These are phyloP conservation scores for Paecilomyces variotii DNA, from an alignment of 2,329 filamentous ascomycete species.

Conservation along the genomic window DNA sequence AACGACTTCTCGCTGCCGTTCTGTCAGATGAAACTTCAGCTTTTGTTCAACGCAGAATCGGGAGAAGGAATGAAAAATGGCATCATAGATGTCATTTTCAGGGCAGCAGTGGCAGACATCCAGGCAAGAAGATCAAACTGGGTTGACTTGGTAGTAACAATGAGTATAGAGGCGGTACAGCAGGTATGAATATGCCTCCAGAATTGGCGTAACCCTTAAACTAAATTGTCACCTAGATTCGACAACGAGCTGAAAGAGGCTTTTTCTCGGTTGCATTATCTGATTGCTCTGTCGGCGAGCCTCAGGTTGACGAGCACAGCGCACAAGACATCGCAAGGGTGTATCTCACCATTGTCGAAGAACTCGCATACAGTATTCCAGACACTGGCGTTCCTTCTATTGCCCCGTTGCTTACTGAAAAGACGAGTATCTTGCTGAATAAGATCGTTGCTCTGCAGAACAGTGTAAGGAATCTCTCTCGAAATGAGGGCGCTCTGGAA, in stretches of 20 bases:
- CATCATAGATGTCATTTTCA: slow-evolving; percentile 34
- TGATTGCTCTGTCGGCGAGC: slow-evolving; percentile 13
- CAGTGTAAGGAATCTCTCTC: slow-evolving; percentile 11
- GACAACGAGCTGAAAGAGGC: slow-evolving; percentile 33
- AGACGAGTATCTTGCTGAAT: slow-evolving; percentile 31
- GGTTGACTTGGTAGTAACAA: slow-evolving; percentile 31
- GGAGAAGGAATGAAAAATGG: slow-evolving; percentile 18
- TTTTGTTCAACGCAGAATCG: slow-evolving; percentile 27
- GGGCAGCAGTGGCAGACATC: slow-evolving; percentile 28
- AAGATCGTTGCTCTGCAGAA: slow-evolving; percentile 24
- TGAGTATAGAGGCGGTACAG: slow-evolving; percentile 29
- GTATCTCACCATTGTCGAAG: slow-evolving; percentile 32
- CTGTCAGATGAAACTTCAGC: slow-evolving; percentile 34
- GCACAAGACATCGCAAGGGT: slow-evolving; percentile 26
- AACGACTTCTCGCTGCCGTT: slow-evolving; percentile 37
- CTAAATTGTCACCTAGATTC: slow-evolving; percentile 21
- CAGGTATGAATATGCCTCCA: slow-evolving; percentile 18
- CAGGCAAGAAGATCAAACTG: slow-evolving; percentile 27
- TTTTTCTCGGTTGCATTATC: slow-evolving; percentile 29
- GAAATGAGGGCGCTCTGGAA: slow-evolving; percentile 8
- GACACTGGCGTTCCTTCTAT: slow-evolving; percentile 24
- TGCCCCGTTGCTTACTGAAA: slow-evolving; percentile 30
- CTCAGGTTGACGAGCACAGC: slow-evolving; percentile 6
- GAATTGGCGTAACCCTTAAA: slow-evolving; percentile 2
- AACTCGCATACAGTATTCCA: slow-evolving; percentile 29